phyloP scores from a whole-genome alignment of 805 yeast genomes.

The Candida cerambycidarum region DNA sequence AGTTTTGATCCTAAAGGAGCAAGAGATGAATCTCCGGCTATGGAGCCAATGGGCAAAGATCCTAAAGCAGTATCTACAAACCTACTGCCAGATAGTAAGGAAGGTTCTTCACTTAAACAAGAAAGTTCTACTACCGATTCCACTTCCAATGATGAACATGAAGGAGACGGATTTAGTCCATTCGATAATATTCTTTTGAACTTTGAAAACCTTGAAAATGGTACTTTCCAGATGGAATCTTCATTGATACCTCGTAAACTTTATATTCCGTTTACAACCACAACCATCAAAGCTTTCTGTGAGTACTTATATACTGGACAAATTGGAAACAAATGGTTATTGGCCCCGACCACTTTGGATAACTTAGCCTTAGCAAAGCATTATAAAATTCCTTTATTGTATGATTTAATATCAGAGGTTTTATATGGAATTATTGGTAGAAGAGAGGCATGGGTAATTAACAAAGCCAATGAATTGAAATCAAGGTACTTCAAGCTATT shows the following conservation, averaged over 20 bases:
- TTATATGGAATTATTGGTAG: slow-evolving; percentile 68
- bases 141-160: neutral
- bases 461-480: slow-evolving; percentile 40
- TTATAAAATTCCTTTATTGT: slow-evolving; percentile 67
- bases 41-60: too few species aligned
- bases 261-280: slow-evolving; percentile 65
- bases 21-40: neutral
- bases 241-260: slow-evolving; percentile 65
- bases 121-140: neutral
- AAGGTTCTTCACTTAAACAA: neutral
- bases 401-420: slow-evolving; percentile 67
- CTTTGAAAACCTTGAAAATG: slow-evolving; percentile 32
- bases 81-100: too few species aligned
- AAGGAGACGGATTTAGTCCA: slow-evolving; percentile 8
- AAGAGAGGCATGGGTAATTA: slow-evolving; percentile 54
- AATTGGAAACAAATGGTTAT: slow-evolving; percentile 71
- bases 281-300: slow-evolving; percentile 61
- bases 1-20: neutral
- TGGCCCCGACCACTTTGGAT: slow-evolving; percentile 68
- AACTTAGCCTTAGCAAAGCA: slow-evolving; percentile 60
- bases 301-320: slow-evolving; percentile 81
- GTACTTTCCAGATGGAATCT: slow-evolving; percentile 51
- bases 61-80: too few species aligned
- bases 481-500: slow-evolving; percentile 25
- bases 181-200: slow-evolving; percentile 21